Evolutionary conservation across 208 protist species (phyloP).

Genomic region (Entamoeba dispar): DNA sequence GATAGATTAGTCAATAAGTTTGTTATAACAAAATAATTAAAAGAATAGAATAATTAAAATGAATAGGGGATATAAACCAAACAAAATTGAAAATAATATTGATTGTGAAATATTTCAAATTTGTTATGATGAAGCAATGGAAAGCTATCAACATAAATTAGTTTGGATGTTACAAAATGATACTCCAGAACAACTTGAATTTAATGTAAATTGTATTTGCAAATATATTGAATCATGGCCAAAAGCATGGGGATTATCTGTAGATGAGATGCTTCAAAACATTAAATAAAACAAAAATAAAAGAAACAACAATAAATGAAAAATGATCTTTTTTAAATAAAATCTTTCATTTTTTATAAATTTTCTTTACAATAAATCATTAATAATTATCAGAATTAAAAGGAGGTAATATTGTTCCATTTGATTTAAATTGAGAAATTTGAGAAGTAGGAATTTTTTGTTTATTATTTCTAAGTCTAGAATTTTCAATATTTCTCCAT

Average conservation of each 20-base stretch:
- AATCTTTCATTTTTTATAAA: no score
- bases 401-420: neutral
- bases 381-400: neutral
- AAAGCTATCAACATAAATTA: slow-evolving; percentile 8
- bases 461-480: neutral
- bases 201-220: neutral
- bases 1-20: slow-evolving; percentile 1
- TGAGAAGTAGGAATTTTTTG: neutral
- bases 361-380: neutral
- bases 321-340: no score
- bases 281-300: no score
- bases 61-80: slow-evolving; percentile 5
- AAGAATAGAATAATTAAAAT: neutral
- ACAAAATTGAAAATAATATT: slow-evolving; percentile 10
- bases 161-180: slow-evolving; percentile 7
- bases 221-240: neutral
- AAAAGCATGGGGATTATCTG: neutral
- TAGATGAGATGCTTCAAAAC: neutral
- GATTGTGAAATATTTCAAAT: slow-evolving; percentile 14
- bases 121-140: slow-evolving; percentile 10
- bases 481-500: neutral
- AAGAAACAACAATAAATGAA: no score
- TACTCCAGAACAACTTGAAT: slow-evolving; percentile 1
- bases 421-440: neutral
- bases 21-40: neutral